These are phyloP conservation scores for Geranomyces variabilis DNA, from an alignment of 192 early-diverging fungal genomes.

Conservation along the genomic window DNA sequence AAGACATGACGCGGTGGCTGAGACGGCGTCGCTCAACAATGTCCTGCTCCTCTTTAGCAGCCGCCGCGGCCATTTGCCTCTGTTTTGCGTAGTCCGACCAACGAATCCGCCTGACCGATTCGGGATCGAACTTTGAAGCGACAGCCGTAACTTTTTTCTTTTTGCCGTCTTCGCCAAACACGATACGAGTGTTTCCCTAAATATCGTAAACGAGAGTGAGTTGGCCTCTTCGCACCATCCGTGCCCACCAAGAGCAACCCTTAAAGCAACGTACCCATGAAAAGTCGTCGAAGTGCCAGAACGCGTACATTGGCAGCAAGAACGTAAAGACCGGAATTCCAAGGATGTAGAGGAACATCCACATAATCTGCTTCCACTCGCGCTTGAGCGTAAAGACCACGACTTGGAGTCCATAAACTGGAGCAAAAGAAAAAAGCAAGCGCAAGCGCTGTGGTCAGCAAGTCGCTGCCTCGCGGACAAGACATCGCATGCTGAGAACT, in stretches of 20 bases:
- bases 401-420: constrained; percentile 66
- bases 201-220: not conserved
- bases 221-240: not conserved
- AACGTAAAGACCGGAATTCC: constrained; percentile 87
- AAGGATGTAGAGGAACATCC: constrained; percentile 71
- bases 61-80: constrained; percentile 27
- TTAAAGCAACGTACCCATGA: constrained; percentile 71
- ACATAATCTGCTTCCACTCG: constrained; percentile 47
- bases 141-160: constrained; percentile 34
- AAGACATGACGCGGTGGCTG: constrained; percentile 24
- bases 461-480: no score
- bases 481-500: no score
- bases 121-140: constrained; percentile 79
- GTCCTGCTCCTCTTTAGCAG: constrained; percentile 16
- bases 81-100: constrained; percentile 81
- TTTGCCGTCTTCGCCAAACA: constrained; percentile 81
- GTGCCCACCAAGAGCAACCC: no score
- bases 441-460: no score
- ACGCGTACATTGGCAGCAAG: constrained; percentile 88
- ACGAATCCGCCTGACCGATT: constrained; percentile 73
- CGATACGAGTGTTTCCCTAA: constrained; percentile 90
- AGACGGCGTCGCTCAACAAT: constrained; percentile 13
- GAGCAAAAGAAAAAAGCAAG: constrained; percentile 79
- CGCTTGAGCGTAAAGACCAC: constrained; percentile 77
- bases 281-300: constrained; percentile 99